phyloP scores from a whole-genome alignment of 2,329 filamentous ascomycete species.

The Colletotrichum tabaci region DNA sequence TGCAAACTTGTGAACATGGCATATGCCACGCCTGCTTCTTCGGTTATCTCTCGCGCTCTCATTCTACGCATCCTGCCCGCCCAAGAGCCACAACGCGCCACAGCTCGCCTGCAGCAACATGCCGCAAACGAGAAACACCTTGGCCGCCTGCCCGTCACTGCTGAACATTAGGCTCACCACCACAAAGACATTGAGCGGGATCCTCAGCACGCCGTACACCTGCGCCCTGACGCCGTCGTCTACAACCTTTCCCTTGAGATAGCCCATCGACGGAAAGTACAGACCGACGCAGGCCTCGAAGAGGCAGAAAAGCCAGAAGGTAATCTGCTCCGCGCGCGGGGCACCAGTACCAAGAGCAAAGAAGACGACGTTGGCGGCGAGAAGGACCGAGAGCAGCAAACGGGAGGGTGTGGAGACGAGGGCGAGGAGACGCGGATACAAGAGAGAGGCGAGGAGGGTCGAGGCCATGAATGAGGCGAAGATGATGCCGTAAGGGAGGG shows the following conservation, averaged over 20 bases:
- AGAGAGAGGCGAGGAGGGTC: slow-evolving; percentile 71
- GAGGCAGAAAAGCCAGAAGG: slow-evolving; percentile 69
- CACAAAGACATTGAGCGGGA: slow-evolving; percentile 72
- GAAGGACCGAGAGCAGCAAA: slow-evolving; percentile 57
- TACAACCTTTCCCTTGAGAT: slow-evolving; percentile 66
- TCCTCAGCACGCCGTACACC: slow-evolving; percentile 67
- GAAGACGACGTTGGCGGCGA: slow-evolving; percentile 54
- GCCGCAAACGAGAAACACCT: slow-evolving; percentile 52
- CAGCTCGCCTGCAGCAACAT: slow-evolving; percentile 49
- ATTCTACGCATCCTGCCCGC: slow-evolving; percentile 26
- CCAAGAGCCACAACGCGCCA: slow-evolving; percentile 47
- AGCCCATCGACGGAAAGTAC: slow-evolving; percentile 69
- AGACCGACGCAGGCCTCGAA: slow-evolving; percentile 70
- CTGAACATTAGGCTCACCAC: slow-evolving; percentile 62
- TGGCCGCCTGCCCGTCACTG: slow-evolving; percentile 47
- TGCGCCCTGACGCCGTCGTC: slow-evolving; percentile 67
- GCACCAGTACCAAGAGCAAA: slow-evolving; percentile 50
- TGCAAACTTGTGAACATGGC: not conserved
- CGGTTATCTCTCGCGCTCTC: too few relatives aligned
- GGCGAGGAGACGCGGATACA: slow-evolving; percentile 54
- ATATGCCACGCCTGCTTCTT: not conserved
- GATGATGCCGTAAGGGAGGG: slow-evolving; percentile 64
- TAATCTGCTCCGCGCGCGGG: slow-evolving; percentile 55
- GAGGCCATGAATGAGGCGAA: slow-evolving; percentile 73
- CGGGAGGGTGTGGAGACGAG: slow-evolving; percentile 37